Evolutionary conservation across 257 asterid genomes (phyloP).

Genomic region (Penstemon newberryi): DNA sequence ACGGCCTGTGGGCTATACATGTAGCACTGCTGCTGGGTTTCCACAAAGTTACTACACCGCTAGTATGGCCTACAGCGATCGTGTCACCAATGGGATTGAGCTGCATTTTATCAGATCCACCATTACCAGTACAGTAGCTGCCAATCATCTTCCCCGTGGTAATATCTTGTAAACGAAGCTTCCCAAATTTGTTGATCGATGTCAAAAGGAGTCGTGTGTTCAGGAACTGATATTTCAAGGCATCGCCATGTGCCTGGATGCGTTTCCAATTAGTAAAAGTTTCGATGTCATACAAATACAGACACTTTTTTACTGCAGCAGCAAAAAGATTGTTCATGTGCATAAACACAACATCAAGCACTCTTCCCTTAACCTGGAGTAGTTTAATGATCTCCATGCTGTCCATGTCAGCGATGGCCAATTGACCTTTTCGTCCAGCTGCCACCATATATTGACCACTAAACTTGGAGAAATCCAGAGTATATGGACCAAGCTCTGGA

Average conservation of each 20-base stretch:
- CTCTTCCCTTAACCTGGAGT: slow-evolving; percentile 83
- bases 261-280: background rate
- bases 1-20: slow-evolving; percentile 72
- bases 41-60: slow-evolving; percentile 89
- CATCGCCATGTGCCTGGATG: slow-evolving; percentile 88
- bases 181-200: slow-evolving; percentile 76
- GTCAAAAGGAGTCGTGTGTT: slow-evolving; percentile 82
- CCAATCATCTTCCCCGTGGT: slow-evolving; percentile 87
- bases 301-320: slow-evolving; percentile 91
- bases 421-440: slow-evolving; percentile 92
- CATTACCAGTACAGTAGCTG: slow-evolving; percentile 69
- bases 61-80: slow-evolving; percentile 71
- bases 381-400: slow-evolving; percentile 66
- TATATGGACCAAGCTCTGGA: slow-evolving; percentile 90
- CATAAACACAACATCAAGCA: slow-evolving; percentile 86
- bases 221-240: slow-evolving; percentile 73
- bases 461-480: slow-evolving; percentile 58
- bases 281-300: no score
- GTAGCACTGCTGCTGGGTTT: slow-evolving; percentile 76
- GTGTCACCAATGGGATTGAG: slow-evolving; percentile 75
- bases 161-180: slow-evolving; percentile 86
- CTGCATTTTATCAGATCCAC: slow-evolving; percentile 67
- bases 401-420: slow-evolving; percentile 81
- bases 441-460: slow-evolving; percentile 87
- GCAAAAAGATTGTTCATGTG: slow-evolving; percentile 85